These are phyloP conservation scores for Tricholoma furcatifolium DNA, from an alignment of 768 basidiomycete species.

Conservation along the genomic window DNA sequence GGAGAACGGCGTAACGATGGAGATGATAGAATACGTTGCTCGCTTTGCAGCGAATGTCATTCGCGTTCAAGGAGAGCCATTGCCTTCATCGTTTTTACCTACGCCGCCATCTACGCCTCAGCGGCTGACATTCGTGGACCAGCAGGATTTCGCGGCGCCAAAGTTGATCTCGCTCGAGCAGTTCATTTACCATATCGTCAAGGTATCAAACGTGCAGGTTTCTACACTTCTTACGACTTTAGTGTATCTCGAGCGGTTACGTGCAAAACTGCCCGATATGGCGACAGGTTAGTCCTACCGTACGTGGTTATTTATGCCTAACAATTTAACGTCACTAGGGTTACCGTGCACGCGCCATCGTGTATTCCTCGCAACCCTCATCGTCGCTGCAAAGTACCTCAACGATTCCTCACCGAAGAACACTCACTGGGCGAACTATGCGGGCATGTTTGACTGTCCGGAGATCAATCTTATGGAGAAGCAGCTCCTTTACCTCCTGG, in stretches of 20 bases:
- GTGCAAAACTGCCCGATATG: constrained; percentile 73
- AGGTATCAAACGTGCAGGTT: constrained; percentile 84
- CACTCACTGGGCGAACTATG: constrained; percentile 86
- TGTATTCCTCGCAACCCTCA: constrained; percentile 93
- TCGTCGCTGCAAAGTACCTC: constrained; percentile 95
- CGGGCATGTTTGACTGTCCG: constrained; percentile 65
- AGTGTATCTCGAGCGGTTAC: constrained; percentile 88
- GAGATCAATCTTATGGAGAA: constrained; percentile 98
- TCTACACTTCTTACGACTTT: constrained; percentile 88
- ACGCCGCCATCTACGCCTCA: constrained; percentile 71
- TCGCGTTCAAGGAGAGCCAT: constrained; percentile 56
- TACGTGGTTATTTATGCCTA: neutral
- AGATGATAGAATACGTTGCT: constrained; percentile 87
- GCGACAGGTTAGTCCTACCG: constrained; percentile 68
- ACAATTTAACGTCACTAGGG: constrained; percentile 34
- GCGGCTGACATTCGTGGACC: constrained; percentile 38
- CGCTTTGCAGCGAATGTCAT: constrained; percentile 76
- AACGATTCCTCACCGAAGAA: constrained; percentile 98
- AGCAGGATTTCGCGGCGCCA: constrained; percentile 28
- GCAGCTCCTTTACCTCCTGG: constrained; percentile 89
- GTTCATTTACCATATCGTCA: constrained; percentile 82
- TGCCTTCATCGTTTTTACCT: constrained; percentile 39
- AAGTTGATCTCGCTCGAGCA: constrained; percentile 66
- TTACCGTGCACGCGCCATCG: constrained; percentile 93
- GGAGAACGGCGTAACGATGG: constrained; percentile 70